Percentiles rank a stretch among this genome's conserved stretches.
Conservation (phyloP, 148 eudicot species). For the Mesembryanthemum crystallinum region DNA sequence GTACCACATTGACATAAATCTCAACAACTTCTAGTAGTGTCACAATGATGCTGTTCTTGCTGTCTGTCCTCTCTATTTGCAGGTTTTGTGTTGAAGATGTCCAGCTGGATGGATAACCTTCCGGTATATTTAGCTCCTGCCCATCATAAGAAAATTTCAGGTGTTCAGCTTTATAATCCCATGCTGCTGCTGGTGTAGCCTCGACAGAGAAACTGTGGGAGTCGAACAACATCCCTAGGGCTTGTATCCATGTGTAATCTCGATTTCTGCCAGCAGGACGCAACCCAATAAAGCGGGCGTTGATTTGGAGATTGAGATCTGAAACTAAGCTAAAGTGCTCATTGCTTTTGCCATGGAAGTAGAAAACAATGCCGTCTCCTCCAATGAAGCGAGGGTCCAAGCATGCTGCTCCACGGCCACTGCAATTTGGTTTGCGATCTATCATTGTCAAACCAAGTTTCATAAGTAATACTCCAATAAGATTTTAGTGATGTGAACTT, state of each 20-base stretch:
- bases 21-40: constrained; percentile 42
- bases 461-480: not conserved
- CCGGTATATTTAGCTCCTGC: constrained; percentile 34
- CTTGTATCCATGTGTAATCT: constrained; percentile 77
- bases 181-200: constrained; percentile 47
- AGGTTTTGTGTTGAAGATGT: constrained; percentile 28
- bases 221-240: constrained; percentile 52
- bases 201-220: constrained; percentile 52
- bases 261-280: constrained; percentile 50
- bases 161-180: constrained; percentile 54
- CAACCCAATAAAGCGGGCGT: constrained; percentile 62
- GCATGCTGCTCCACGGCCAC: constrained; percentile 66
- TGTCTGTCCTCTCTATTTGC: constrained; percentile 50
- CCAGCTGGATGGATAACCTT: constrained; percentile 46
- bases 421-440: constrained; percentile 61
- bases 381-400: constrained; percentile 78
- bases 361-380: constrained; percentile 66
- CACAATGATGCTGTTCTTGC: constrained; percentile 45
- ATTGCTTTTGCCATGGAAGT: constrained; percentile 71
- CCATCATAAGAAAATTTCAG: constrained; percentile 54
- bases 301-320: constrained; percentile 61
- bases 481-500: not conserved
- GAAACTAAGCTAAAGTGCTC: constrained; percentile 63
- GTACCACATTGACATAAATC: constrained; percentile 54
- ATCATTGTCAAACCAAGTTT: constrained; percentile 1